Evolutionary conservation across 1,139 yeast species (phyloP), one percentile per base, ranked within the genome.

Genomic region (Candida pseudoviswanathii): DNA sequence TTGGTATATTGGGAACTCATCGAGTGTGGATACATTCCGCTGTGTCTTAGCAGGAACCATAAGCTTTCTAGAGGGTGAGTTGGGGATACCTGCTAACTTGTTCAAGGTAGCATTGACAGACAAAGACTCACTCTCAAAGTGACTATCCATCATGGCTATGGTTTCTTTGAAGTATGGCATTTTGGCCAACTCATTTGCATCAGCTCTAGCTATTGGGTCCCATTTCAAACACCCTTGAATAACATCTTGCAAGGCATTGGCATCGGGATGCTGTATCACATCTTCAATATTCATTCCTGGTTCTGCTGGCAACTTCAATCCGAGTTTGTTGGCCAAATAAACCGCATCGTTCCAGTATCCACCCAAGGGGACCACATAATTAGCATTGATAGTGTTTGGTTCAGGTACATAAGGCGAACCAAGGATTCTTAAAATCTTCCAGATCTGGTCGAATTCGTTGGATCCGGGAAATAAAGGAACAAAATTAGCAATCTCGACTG

Each of bases 401-500:
- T 51, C 42, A 38, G 59, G 47, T 34, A 43, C 48, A 16, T 65
- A 64, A 0, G 96, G 96, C 10, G 86, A 77, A 0, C 99, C 98
- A 44, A 92, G 71, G 5, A 82, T 73, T 51, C 79, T 78, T 46
- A 89, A 66, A 5, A 89, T 84, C 59, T 77, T 79, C 78, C 83
- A 78, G 10, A 86, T 75, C 68, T 90, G 97, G 60, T 91, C 96
- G 43, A 85, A 59, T 61, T 89, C 96, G 60, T 84, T 80, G 10
- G 77, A 62, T 0, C 98, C 99, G 0, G 97, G 96, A 60, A 94
- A 90, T 39, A 92, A 69, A 0, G 98, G 97, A 39, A 75, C 65
- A 57, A 88, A 82, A 41, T 84, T 84, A 22, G 90, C 87, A 43
- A 89, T 73, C 66, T 94, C 99, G 5, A 82, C 83, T 0, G 94